Evolutionary conservation across 805 yeast species (phyloP).

Genomic region (Diddensiella santjacobensis): DNA sequence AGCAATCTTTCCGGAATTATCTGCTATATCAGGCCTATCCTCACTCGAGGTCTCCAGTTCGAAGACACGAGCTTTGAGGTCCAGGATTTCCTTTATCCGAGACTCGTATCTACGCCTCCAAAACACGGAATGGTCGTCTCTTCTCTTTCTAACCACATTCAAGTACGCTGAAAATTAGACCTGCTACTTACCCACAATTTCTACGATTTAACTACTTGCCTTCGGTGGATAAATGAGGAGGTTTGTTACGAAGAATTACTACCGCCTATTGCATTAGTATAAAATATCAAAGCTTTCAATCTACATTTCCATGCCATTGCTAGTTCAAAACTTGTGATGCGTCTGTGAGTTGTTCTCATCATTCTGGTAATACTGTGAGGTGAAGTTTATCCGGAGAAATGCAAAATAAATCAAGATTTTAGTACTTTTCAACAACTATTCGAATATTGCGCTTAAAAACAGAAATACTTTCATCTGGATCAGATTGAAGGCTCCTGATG

Average conservation of each 20-base stretch:
- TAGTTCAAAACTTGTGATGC: neutral
- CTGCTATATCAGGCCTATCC: neutral
- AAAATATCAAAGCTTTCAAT: neutral
- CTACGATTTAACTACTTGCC: conserved; percentile 7
- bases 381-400: too few relatives aligned
- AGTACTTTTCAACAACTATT: too few relatives aligned
- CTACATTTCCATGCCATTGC: conserved; percentile 4
- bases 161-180: neutral
- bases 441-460: too few relatives aligned
- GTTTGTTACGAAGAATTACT: conserved; percentile 8
- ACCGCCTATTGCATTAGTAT: conserved; percentile 12
- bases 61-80: neutral
- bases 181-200: neutral
- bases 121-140: neutral
- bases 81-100: conserved; percentile 3
- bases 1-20: neutral
- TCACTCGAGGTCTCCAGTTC: neutral
- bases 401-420: too few relatives aligned
- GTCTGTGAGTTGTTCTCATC: too few relatives aligned
- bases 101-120: conserved; percentile 9
- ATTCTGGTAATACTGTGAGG: too few relatives aligned
- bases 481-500: too few relatives aligned
- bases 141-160: neutral
- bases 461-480: too few relatives aligned
- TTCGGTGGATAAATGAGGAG: neutral